Conservation (phyloP, 805 yeast species). For the Spathaspora passalidarum region DNA sequence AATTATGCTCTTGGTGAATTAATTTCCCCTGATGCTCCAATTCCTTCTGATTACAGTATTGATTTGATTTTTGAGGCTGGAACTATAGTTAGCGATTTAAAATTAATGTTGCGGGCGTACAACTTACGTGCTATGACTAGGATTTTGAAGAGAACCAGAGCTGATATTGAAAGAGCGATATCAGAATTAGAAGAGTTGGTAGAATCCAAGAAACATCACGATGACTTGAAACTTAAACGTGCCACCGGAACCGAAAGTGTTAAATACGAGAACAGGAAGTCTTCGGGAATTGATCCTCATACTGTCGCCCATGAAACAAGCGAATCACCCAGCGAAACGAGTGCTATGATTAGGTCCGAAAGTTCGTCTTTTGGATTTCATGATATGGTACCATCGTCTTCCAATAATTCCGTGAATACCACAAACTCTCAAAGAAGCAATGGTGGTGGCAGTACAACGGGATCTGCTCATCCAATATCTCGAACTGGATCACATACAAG, state of each 20-base stretch:
- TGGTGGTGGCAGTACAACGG: too few species aligned
- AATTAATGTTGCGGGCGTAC: slow-evolving; percentile 54
- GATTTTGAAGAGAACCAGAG: slow-evolving; percentile 29
- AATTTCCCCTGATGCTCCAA: slow-evolving; percentile 52
- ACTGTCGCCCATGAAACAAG: not conserved
- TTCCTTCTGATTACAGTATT: slow-evolving; percentile 54
- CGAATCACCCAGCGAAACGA: not conserved
- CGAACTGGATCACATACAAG: slow-evolving; percentile 10
- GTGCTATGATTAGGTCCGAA: not conserved
- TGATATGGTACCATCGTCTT: slow-evolving; percentile 1
- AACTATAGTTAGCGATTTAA: slow-evolving; percentile 59
- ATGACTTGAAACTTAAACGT: not conserved
- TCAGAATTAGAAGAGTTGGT: slow-evolving; percentile 15
- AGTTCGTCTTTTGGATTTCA: not conserved
- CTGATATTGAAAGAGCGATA: slow-evolving; percentile 24
- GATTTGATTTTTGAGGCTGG: slow-evolving; percentile 62
- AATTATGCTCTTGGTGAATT: slow-evolving; percentile 53
- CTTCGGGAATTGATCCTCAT: not conserved
- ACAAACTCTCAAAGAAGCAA: slow-evolving; percentile 9
- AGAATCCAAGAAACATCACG: not conserved
- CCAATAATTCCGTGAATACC: slow-evolving; percentile 6
- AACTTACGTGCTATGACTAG: slow-evolving; percentile 52
- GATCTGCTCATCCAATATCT: slow-evolving; percentile 3
- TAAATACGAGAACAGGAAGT: not conserved
- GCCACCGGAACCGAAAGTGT: not conserved